Base-by-base conservation (phyloP, 2,329 filamentous ascomycete species). In the Epichloe sp. region DNA sequence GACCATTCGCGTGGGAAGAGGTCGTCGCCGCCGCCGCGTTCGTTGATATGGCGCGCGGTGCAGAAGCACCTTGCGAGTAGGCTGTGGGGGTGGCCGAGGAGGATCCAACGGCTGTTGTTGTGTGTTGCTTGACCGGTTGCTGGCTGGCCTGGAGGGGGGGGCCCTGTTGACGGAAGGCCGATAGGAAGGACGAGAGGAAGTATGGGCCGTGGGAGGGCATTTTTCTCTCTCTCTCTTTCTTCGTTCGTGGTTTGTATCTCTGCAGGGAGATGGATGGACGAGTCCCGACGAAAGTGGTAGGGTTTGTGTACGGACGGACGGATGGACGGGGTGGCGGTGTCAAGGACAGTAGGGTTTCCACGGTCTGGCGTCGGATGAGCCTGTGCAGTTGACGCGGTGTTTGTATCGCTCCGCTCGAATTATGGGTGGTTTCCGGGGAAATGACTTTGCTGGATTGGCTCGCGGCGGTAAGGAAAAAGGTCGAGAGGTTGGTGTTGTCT, bases 101-200 rank as follows among this genome's bases (percentile, higher is more conserved):
- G 37, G 53, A 52, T 61, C 34, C 45, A 15, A 52, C 62, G 59
- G 60, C 55, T 43, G 60, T 55, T 49, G 56, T 59, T 50, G 56
- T 59, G 26, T 62, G 58, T 58, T 65, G 56, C 66, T 68, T 62
- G 65, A 65, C 53, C 59, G 56, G 67, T 63, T 62, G 67, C 62
- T 53, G 66, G 26, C 57, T 57, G 60, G 58, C 62, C 56, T 59
- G 62, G 61, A 64, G 59, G 42, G 69, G 57, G 19, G 70, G 64
- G 12, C 66, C 62, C 58, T 72, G 72, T 52, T 74, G 73, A 48
- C 75, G 73, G 61, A 78, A 76, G 63, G 75, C 73, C 62, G 74
- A 72, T 63, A 78, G 70, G 66, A 78, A 77, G 59, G 72, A 74
- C 45, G 75, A 76, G 59, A 78, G 72, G 66, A 78, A 77, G 63